Evolutionary conservation across 192 early-diverging fungal species (phyloP).

Genomic region (Coemansia sp.): DNA sequence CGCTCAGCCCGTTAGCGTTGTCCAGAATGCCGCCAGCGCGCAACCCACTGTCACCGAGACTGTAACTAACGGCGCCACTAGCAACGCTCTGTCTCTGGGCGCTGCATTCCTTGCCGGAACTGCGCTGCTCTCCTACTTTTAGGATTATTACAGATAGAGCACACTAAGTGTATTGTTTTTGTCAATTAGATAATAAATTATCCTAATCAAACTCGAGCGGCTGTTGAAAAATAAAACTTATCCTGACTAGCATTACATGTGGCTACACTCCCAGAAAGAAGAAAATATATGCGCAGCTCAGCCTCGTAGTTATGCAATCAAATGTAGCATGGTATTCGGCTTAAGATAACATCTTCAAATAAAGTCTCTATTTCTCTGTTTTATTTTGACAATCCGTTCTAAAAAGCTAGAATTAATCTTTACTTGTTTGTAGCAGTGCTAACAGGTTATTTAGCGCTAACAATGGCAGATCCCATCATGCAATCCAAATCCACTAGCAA

Average conservation of each 20-base stretch:
- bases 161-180: neutral
- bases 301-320: neutral
- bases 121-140: constrained; percentile 28
- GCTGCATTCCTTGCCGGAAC: constrained; percentile 27
- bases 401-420: neutral
- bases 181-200: neutral
- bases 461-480: neutral
- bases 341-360: neutral
- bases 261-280: neutral
- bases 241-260: constrained; percentile 3
- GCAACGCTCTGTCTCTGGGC: constrained; percentile 36
- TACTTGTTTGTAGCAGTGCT: neutral
- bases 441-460: neutral
- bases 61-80: constrained; percentile 31
- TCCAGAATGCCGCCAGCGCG: constrained; percentile 34
- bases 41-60: constrained; percentile 48
- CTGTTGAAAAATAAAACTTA: neutral
- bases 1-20: constrained; percentile 30
- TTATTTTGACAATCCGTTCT: neutral
- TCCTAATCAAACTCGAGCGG: neutral
- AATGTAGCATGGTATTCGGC: neutral
- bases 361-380: neutral
- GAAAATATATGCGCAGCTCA: neutral
- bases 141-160: neutral
- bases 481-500: neutral